Base-by-base conservation (phyloP, 805 yeast genomes). In the Monosporozyma solicola region DNA sequence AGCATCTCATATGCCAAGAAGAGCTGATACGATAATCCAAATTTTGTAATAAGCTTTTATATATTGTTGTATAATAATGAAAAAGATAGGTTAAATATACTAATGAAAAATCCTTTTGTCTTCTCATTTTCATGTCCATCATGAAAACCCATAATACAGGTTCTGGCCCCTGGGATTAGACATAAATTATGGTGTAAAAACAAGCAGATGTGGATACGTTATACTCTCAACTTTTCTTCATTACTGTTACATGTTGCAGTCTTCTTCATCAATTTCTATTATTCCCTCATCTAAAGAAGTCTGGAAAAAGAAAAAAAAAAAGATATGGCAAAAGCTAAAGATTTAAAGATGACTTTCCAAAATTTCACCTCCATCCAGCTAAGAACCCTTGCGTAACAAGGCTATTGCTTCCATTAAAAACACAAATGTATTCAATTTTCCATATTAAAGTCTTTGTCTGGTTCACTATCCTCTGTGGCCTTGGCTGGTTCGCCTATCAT, bases 1-100 rank as follows among this genome's bases (percentile, higher is more conserved):
- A 74, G 69, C 27, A 78, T 92, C 41, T 73, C 90, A 1, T 91
- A 76, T 68, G 97, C 91, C 16, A 71, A 72, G 49, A 33, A 48
- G 11, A n/a, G 27, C 15, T 44, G 27, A 43, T 46, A 10, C n/a
- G 13, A 35, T 13, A 35, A 35, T 13, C 13, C 13, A 35, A 6
- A 15, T 35, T 13, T 35, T 35, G 11, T 32, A 37, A 16, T 20
- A 37, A 37, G 7, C 22, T 37, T 20, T 10, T 37, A 43, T 43
- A 43, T 43, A 22, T 16, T 43, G 16, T 43, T 43, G 46, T 43
- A 43, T 43, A 43, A 24, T 43, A 43, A 24, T 22, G 46, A 20
- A 39, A 8, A 39, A 39, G 25, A 16, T 6, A 20, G 10, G 15
- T 39, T 39, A 39, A 22, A 16, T 39, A 8, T 20, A 4, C 24